Evolutionary conservation across 305 asterid species (phyloP).

Genomic region (Fraxinus greggii): DNA sequence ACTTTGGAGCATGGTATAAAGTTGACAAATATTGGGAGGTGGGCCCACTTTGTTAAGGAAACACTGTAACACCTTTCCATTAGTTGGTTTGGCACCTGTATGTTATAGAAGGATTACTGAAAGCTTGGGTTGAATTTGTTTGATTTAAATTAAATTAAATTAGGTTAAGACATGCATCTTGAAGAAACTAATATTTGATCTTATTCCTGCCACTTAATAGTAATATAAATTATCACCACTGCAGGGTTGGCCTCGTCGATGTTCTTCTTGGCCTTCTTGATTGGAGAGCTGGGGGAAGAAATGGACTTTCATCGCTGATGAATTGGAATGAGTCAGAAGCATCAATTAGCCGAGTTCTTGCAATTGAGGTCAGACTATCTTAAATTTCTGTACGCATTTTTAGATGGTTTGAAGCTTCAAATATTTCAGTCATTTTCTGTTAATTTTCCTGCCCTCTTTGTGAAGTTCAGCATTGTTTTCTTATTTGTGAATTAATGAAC

Average conservation of each 20-base stretch:
- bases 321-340: slow-evolving; percentile 99
- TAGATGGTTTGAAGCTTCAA: slow-evolving; percentile 7
- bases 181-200: slow-evolving; percentile 13
- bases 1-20: neutral
- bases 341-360: slow-evolving; percentile 91
- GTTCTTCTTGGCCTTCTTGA: slow-evolving; percentile 99
- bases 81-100: slow-evolving; percentile 7
- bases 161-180: slow-evolving; percentile 8
- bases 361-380: slow-evolving; percentile 69
- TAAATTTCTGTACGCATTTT: neutral
- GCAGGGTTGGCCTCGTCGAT: slow-evolving; percentile 97
- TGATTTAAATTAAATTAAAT: neutral
- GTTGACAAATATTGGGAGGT: neutral
- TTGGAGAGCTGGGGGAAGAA: slow-evolving; percentile 98
- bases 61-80: slow-evolving; percentile 10
- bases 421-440: neutral
- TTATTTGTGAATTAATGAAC: neutral
- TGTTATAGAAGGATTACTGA: neutral
- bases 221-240: slow-evolving; percentile 25
- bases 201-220: slow-evolving; percentile 3
- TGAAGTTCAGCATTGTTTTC: neutral
- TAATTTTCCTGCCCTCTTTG: neutral
- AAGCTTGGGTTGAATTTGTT: slow-evolving; percentile 13
- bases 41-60: neutral
- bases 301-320: slow-evolving; percentile 80